Conservation (phyloP, 176 grass and related monocot species). For the Eremochloa ophiuroides region DNA sequence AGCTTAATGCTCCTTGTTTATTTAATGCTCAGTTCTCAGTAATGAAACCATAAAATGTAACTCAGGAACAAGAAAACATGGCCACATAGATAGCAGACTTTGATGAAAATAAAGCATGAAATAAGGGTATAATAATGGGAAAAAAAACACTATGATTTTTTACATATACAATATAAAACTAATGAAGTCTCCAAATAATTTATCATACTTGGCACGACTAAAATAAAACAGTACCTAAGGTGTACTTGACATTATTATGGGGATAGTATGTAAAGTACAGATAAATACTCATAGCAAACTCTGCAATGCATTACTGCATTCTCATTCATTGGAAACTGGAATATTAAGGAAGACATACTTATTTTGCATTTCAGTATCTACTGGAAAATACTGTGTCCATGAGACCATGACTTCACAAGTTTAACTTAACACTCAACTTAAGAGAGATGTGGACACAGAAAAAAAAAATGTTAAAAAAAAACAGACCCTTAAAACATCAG, state of each 20-base stretch:
- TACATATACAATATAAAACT: background rate
- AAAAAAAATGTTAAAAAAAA: background rate
- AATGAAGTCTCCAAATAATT: background rate
- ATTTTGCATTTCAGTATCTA: background rate
- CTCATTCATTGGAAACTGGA: background rate
- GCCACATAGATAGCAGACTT: background rate
- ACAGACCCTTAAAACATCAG: slow-evolving; percentile 2
- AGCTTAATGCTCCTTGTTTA: background rate
- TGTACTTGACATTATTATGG: background rate
- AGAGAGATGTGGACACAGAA: background rate
- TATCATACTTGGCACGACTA: no score
- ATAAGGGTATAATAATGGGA: background rate
- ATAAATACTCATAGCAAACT: background rate
- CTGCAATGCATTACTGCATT: background rate
- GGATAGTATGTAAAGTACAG: background rate
- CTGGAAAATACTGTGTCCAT: background rate
- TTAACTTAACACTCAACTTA: background rate
- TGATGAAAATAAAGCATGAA: background rate
- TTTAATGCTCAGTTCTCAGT: background rate
- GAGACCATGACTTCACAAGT: background rate
- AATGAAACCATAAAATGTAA: background rate
- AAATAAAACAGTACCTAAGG: background rate
- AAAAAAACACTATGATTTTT: background rate
- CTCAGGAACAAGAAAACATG: background rate
- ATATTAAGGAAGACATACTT: background rate